Evolutionary conservation across 164 flowering plant species (phyloP).

Genomic region (Vitis vinifera): ASM3070453v1 NC_081809.1:8279001-8279500

Average conservation of each 20-base stretch:
- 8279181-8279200: too few species aligned
- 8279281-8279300: background rate
- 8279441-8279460: slow-evolving; percentile 22
- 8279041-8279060: background rate
- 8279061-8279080: background rate
- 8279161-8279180: too few species aligned
- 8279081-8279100: background rate
- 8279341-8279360: slow-evolving; percentile 87
- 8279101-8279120: too few species aligned
- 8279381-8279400: slow-evolving; percentile 25
- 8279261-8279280: background rate
- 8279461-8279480: slow-evolving; percentile 90
- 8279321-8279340: slow-evolving; percentile 76
- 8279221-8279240: background rate
- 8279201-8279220: too few species aligned
- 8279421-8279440: background rate
- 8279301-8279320: slow-evolving; percentile 69
- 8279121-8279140: too few species aligned
- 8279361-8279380: slow-evolving; percentile 79
- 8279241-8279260: background rate
- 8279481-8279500: slow-evolving; percentile 69
- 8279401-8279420: background rate
- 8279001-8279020: background rate
- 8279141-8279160: too few species aligned
- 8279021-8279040: background rate